Evolutionary conservation across 129 eudicot genomes (phyloP), one percentile per base, ranked within the genome.

Genomic region (Flaveria trinervia): DNA sequence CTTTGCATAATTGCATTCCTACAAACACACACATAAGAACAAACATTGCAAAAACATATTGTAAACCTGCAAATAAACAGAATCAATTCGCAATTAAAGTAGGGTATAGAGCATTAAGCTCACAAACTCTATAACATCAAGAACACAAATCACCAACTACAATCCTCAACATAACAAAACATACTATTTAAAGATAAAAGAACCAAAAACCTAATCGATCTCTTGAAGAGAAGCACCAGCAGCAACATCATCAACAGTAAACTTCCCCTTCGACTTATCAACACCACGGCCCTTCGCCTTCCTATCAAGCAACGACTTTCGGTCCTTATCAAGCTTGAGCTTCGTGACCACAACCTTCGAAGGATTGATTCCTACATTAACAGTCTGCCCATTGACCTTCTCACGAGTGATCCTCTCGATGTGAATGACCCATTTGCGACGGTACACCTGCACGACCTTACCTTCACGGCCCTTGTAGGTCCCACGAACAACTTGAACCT

Each of bases 381-480:
- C 81, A 25, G 83, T 79, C 22, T 73, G 75, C 1, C 80, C 84
- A 20, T 73, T 74, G 2, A 80, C 87, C 74, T 84, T 80, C 76
- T 80, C 84, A 48, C 84, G 80, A 8, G 84, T 84, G 23, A 84
- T 84, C 70, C 87, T 59, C 44, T 84, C 84, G 4, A 80, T 14
- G 45, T 80, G 88, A 68, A 72, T 80, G 1, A 79, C 84, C 87
- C 87, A 84, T 28, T 84, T 84, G 45, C 80, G 71, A 65, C 85
- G 85, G 77, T 84, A 84, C 12, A 80, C 84, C 79, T 84, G 88
- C 8, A 80, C 84, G 23, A 84, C 82, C 73, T 84, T 84, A 41
- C 88, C 88, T 71, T 84, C 88, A 60, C 88, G 84, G 9, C 88
- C 88, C 65, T 80, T 84, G 88, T 75, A 84, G 55, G 88, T 80